Percentiles rank a stretch among this genome's conserved stretches.
These are phyloP conservation scores for Penstemon barbatus DNA, from an alignment of 257 asterid genomes.

Conservation along the genomic window DNA sequence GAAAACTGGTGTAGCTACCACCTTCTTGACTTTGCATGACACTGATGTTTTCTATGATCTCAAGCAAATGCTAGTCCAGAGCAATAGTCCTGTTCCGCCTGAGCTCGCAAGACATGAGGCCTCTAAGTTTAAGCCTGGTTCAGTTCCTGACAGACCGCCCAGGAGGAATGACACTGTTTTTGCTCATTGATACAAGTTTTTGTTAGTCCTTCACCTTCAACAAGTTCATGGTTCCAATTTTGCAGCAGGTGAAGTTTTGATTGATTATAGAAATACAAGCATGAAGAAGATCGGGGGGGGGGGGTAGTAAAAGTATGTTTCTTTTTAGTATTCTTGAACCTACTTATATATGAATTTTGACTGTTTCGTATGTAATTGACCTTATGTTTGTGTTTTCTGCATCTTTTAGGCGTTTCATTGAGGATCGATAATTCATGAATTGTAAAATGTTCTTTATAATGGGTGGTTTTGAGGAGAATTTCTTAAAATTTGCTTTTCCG, in stretches of 20 bases:
- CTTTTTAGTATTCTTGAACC: conserved; percentile 9
- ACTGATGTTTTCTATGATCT: conserved; percentile 61
- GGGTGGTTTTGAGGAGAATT: background rate
- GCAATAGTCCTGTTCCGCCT: conserved; percentile 54
- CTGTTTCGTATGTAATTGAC: conserved; percentile 13
- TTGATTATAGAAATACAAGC: conserved; percentile 20
- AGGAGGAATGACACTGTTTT: conserved; percentile 47
- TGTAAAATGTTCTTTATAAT: conserved; percentile 1
- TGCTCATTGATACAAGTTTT: conserved; percentile 34
- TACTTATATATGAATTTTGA: background rate
- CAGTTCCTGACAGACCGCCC: conserved; percentile 50
- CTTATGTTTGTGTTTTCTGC: conserved; percentile 15
- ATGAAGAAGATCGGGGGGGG: background rate
- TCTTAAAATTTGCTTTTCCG: background rate
- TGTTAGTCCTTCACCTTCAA: background rate
- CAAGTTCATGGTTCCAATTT: background rate
- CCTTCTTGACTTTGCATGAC: conserved; percentile 62
- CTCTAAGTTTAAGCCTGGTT: conserved; percentile 50
- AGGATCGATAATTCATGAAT: background rate
- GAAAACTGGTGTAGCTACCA: conserved; percentile 62
- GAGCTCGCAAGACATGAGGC: conserved; percentile 55
- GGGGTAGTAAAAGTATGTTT: conserved; percentile 5
- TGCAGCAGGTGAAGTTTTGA: background rate
- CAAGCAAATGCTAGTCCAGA: conserved; percentile 62
- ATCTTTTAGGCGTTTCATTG: conserved; percentile 9